phyloP scores from a whole-genome alignment of 2,329 filamentous ascomycete species.

The Diaporthe sp. region DNA sequence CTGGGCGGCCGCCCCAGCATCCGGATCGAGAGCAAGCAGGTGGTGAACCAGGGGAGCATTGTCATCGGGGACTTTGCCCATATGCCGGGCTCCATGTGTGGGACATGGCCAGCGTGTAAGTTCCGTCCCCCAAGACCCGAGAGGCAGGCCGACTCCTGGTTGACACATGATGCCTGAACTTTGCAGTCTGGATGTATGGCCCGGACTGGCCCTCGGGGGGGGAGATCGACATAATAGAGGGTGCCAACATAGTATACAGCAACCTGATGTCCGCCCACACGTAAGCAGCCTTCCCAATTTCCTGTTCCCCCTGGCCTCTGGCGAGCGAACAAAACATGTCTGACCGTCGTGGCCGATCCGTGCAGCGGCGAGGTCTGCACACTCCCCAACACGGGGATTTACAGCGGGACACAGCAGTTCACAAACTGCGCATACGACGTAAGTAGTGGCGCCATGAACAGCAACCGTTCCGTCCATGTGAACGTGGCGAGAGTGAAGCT shows the following conservation, averaged over 20 bases:
- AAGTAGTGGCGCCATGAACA: not conserved
- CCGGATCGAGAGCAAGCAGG: conserved; percentile 56
- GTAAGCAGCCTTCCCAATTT: conserved; percentile 36
- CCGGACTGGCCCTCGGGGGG: conserved; percentile 70
- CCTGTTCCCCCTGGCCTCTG: not conserved
- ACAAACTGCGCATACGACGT: conserved; percentile 52
- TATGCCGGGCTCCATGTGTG: conserved; percentile 59
- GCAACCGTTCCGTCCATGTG: not conserved
- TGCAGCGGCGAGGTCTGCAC: conserved; percentile 25
- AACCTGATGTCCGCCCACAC: conserved; percentile 75
- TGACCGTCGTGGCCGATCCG: not conserved
- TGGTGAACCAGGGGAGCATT: conserved; percentile 55
- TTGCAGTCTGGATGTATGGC: conserved; percentile 60
- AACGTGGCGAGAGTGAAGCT: not conserved
- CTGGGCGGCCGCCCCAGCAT: conserved; percentile 54
- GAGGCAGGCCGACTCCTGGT: not conserved
- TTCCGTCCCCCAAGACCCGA: not conserved
- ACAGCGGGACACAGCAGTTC: conserved; percentile 42
- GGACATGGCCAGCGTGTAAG: conserved; percentile 55
- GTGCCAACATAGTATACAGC: conserved; percentile 68
- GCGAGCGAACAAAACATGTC: not conserved
- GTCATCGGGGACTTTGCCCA: conserved; percentile 60
- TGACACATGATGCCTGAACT: not conserved
- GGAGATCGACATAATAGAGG: conserved; percentile 78
- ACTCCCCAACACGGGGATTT: conserved; percentile 24